Evolutionary conservation across 306 rosid species (phyloP), one percentile per base, ranked within the genome.

Genomic region (Castanea mollissima): DNA sequence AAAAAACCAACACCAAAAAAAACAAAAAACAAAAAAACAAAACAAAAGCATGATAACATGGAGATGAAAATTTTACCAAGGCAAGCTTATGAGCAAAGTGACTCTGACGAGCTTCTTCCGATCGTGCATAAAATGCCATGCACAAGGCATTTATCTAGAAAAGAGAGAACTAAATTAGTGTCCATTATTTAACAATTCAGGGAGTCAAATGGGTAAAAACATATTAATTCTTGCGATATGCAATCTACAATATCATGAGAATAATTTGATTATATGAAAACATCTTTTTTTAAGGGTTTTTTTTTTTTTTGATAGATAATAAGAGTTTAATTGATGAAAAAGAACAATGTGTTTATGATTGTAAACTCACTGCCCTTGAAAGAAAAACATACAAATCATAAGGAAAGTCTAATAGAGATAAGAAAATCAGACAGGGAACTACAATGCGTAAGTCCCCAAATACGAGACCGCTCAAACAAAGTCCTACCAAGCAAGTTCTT

Each of bases 101-200:
- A 88, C 87, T 91, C 58, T 87, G 91, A 52, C 94, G 97, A 81
- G 97, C 94, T 90, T 96, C 99, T 82, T 91, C 96, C 56, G 98
- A 91, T 73, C 96, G 90, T 76, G 98, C 98, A 90, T 93, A 93
- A 82, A 96, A 93, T 76, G 97, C 97, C 92, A 86, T 92, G 87
- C 96, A 85, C 86, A 96, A 88, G 78, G 97, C 97, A 88, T 93
- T 90, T 76, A 96, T 96, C 98, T 96, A 85, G 70, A 86, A 88
- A 80, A 82, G 54, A 63, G 75, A 78, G 25, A 74, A 86, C 10
- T 59, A 73, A 71, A 64, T 82, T 79, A 89, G 67, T 56, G 76
- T 78, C 62, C 63, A 54, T 35, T 19, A 69, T 76, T 29, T 41
- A 20, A 55, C 9, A 35, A 52, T 54, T n/a, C 8, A 55, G 19